phyloP scores from a whole-genome alignment of 371 early-diverging fungal genomes.

The Zychaea mexicana region DNA sequence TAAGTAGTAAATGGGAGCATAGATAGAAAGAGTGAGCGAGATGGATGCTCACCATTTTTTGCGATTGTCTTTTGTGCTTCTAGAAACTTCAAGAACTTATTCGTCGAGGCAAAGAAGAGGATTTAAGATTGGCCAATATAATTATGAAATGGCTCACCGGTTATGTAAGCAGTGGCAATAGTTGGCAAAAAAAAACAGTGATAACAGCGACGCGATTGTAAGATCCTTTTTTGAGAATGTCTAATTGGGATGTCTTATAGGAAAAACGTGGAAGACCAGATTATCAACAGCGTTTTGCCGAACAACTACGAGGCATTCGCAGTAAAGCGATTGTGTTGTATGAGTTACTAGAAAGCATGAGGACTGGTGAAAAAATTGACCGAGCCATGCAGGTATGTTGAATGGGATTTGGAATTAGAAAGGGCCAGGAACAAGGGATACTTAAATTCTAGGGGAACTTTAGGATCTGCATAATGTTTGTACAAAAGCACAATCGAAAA shows the following conservation, averaged over 20 bases:
- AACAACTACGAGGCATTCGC: constrained; percentile 83
- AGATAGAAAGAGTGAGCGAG: neutral
- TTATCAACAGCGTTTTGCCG: constrained; percentile 79
- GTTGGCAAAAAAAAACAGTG: too few species aligned
- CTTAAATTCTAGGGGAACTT: neutral
- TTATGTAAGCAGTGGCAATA: constrained; percentile 62
- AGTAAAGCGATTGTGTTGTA: constrained; percentile 77
- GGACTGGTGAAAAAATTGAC: constrained; percentile 67
- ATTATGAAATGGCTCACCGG: constrained; percentile 97
- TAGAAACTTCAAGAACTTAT: constrained; percentile 96
- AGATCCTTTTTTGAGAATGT: neutral
- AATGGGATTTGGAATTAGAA: too few species aligned
- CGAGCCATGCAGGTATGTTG: constrained; percentile 30
- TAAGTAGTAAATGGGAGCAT: constrained; percentile 33
- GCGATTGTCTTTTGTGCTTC: too few species aligned
- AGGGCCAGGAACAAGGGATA: neutral
- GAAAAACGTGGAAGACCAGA: constrained; percentile 78
- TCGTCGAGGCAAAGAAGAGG: constrained; percentile 90
- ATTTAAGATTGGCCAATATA: constrained; percentile 91
- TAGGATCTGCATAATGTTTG: constrained; percentile 56
- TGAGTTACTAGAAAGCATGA: constrained; percentile 74
- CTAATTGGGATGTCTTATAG: constrained; percentile 25
- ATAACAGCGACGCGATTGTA: too few species aligned
- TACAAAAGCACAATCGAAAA: constrained; percentile 43
- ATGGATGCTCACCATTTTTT: too few species aligned